These are phyloP conservation scores for Hymenoscyphus infarciens DNA, from an alignment of 2,329 filamentous ascomycete species.

Conservation along the genomic window DNA sequence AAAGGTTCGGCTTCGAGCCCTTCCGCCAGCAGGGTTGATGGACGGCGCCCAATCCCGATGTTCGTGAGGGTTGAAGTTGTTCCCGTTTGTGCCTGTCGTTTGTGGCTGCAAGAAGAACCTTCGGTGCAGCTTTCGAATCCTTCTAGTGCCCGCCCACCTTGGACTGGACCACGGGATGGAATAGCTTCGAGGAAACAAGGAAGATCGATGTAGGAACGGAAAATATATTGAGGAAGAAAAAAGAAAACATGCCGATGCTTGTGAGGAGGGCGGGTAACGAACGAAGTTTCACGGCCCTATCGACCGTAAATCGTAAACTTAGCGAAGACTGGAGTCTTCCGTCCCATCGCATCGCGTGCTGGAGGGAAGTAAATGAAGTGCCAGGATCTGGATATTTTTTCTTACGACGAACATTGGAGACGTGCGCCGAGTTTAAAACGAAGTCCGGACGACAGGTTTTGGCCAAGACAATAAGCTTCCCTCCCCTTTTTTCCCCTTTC, in stretches of 20 bases:
- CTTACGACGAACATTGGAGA: background rate
- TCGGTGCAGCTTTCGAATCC: slow-evolving; percentile 27
- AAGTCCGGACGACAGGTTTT: background rate
- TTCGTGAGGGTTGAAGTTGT: slow-evolving; percentile 14
- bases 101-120: slow-evolving; percentile 23
- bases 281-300: background rate
- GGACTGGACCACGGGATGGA: slow-evolving; percentile 1
- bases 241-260: background rate
- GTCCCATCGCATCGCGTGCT: background rate
- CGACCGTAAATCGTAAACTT: background rate
- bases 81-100: slow-evolving; percentile 24
- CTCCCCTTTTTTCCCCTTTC: too few species aligned
- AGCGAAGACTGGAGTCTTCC: background rate
- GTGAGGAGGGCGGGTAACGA: background rate
- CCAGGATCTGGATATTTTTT: background rate
- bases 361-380: background rate
- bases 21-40: slow-evolving; percentile 20
- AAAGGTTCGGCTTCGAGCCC: slow-evolving; percentile 9
- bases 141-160: slow-evolving; percentile 20
- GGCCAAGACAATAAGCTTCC: background rate
- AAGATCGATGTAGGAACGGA: background rate
- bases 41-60: slow-evolving; percentile 6
- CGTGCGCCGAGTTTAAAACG: slow-evolving; percentile 1
- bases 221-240: background rate
- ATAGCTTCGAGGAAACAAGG: background rate